A percentile compares a stretch with the other conserved stretches of the same genome.
phyloP scores from a whole-genome alignment of 2,329 filamentous ascomycete species.

The Trichophyton equinum region DNA sequence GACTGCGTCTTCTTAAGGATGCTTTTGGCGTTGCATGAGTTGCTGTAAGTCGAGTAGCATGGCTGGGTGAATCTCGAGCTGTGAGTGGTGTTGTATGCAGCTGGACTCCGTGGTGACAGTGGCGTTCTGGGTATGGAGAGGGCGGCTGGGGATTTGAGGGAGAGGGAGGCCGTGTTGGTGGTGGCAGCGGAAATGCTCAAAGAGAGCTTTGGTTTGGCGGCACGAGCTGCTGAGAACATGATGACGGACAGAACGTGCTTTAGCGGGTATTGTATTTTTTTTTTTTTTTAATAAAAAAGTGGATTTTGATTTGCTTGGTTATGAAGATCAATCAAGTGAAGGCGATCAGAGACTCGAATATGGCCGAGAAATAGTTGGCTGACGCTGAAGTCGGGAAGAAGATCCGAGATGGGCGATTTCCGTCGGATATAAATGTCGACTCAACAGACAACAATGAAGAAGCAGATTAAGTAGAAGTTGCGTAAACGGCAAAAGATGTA shows the following conservation, averaged over 20 bases:
- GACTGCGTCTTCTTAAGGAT: slow-evolving; percentile 35
- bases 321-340: background rate
- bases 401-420: background rate
- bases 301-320: background rate
- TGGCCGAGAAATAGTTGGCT: background rate
- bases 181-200: slow-evolving; percentile 32
- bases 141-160: slow-evolving; percentile 32
- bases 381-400: background rate
- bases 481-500: background rate
- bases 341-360: background rate
- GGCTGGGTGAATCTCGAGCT: slow-evolving; percentile 25
- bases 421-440: background rate
- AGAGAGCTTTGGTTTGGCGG: slow-evolving; percentile 36
- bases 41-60: slow-evolving; percentile 31
- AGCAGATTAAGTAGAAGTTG: background rate
- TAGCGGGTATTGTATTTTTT: background rate
- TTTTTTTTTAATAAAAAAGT: background rate
- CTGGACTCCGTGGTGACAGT: slow-evolving; percentile 33
- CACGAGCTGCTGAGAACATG: slow-evolving; percentile 29
- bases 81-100: slow-evolving; percentile 18
- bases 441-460: background rate
- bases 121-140: slow-evolving; percentile 26
- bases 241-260: slow-evolving; percentile 14
- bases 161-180: slow-evolving; percentile 26
- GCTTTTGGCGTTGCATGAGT: slow-evolving; percentile 34